Evolutionary conservation across 148 eudicot species (phyloP), one percentile per base, ranked within the genome.

Genomic region (Rheum nobile): DNA sequence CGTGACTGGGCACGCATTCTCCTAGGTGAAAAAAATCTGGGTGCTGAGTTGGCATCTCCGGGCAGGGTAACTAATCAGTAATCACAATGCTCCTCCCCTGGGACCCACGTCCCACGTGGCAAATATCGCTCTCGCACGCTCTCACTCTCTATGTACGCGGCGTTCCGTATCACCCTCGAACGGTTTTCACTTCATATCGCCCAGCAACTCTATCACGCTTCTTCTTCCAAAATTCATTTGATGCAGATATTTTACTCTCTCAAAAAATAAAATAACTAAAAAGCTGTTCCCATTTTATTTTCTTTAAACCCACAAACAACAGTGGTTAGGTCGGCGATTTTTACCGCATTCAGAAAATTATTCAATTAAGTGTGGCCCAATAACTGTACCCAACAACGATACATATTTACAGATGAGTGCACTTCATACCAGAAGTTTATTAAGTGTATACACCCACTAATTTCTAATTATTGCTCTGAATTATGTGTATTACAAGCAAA

Each of bases 1-100:
- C 70, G 70, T 65, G 70, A 65, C 8, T 4, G 41, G 37, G 3
- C 34, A 65, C 70, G 70, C 70, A 16, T 65, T 8, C 39, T 65
- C 21, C 70, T 16, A 65, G 39, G 70, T 31, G 19, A 17, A 63
- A 63, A 63, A 63, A 63, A 63, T 65, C 70, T 14, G 70, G 41
- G 9, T 34, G 70, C 39, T 65, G 39, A 65, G 70, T 65, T 65
- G 70, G 70, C 70, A 65, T 65, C 70, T 61, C 35, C 67, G 24
- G 37, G 35, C 37, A 28, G 57, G 24, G 57, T 50, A 50, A n/a
- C n/a, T n/a, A n/a, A n/a, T n/a, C n/a, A n/a, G n/a, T n/a, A n/a
- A 50, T 50, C 57, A 19, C 48, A 44, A 10, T 44, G 48, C 48
- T 48, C 55, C 21, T 14, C 6, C 63, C 31, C 29, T 1, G 39